Evolutionary conservation across 1,284 basidiomycete genomes (phyloP), one percentile per base, ranked within the genome.

Genomic region (Cryptococcus sp.): DNA sequence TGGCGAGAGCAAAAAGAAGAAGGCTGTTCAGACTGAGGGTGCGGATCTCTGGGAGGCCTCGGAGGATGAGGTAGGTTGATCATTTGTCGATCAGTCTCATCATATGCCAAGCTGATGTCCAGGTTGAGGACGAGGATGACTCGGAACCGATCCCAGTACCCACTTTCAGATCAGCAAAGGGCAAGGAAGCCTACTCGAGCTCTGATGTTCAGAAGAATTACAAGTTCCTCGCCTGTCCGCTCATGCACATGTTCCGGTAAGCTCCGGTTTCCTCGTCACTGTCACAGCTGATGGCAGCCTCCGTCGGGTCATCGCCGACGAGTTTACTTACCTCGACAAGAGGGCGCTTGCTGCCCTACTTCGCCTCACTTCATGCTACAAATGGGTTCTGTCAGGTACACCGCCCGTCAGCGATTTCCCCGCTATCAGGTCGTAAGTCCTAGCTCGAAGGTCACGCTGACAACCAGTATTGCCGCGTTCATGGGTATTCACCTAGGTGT

Each of bases 351-450:
- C 88, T 1, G 81, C 92, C 61, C 81, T 94, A 25, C 88, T 88
- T 2, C 82, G 81, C 37, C 74, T 94, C 22, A 82, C 84, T 22
- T 86, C 89, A 0, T 84, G 86, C 52, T 82, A 88, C 56, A 86
- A 85, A 50, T 97, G 92, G 92, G 88, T 97, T 3, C 80, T 97
- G n/a, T 97, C 92, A 0, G 92, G 93, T 34, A 97, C 92, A 18
- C 93, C 92, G 2, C 92, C 92, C 0, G 86, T 91, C 46, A 86
- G 88, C 55, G 88, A 93, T 73, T 97, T 97, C 70, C 84, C 84
- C 2, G 85, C 91, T 7, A 78, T 97, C 61, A 92, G 93, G 77
- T 91, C 87, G 73, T 72, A 44, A 55, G 69, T 48, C n/a, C 2
- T 24, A 41, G 9, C 32, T 23, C 14, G 34, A 18, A 19, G 23